phyloP scores from a whole-genome alignment of 768 basidiomycete species.

The Suillus cothurnatus region DNA sequence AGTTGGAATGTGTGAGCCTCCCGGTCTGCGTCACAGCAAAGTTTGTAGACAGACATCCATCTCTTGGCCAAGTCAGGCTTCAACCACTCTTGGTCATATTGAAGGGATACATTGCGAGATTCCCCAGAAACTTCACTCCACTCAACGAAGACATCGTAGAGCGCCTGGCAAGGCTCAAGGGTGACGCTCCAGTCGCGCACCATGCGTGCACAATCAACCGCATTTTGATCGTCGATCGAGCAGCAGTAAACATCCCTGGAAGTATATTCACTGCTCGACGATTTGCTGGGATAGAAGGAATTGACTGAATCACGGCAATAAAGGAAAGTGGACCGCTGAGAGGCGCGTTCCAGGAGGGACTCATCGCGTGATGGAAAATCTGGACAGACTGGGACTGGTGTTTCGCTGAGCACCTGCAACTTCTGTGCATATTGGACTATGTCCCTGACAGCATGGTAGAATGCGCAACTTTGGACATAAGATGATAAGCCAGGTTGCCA shows the following conservation, averaged over 20 bases:
- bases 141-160: neutral
- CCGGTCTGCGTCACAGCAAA: conserved; percentile 16
- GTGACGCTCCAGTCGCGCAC: conserved; percentile 5
- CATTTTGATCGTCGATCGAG: conserved; percentile 11
- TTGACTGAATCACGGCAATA: conserved; percentile 10
- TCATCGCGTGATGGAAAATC: conserved; percentile 18
- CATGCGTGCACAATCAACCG: conserved; percentile 10
- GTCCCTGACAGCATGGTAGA: conserved; percentile 21
- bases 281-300: neutral
- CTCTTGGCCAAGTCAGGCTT: conserved; percentile 17
- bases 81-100: conserved; percentile 26
- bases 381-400: conserved; percentile 5
- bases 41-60: conserved; percentile 30
- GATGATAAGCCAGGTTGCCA: conserved; percentile 27
- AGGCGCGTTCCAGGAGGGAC: conserved; percentile 21
- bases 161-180: neutral
- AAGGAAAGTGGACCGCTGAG: conserved; percentile 16
- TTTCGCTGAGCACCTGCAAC: conserved; percentile 10
- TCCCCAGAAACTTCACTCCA: conserved; percentile 4
- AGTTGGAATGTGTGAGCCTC: conserved; percentile 19
- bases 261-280: conserved; percentile 3
- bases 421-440: conserved; percentile 7
- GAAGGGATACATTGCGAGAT: conserved; percentile 4
- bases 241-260: conserved; percentile 13
- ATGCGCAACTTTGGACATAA: conserved; percentile 32